Evolutionary conservation across 2,329 filamentous ascomycete genomes (phyloP).

Genomic region (Aspergillus clavatus): DNA sequence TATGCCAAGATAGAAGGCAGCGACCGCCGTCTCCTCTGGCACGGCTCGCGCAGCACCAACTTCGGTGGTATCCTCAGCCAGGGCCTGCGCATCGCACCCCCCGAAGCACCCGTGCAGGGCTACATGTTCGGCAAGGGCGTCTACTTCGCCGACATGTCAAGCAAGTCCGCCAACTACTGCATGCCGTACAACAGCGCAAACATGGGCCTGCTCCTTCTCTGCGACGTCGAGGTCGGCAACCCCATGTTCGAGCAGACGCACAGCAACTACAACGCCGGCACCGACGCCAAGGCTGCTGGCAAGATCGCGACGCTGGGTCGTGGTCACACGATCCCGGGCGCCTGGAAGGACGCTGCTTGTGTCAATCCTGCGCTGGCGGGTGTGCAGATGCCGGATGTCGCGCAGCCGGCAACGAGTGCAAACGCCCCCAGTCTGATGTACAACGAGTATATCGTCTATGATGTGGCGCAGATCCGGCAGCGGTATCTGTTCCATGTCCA

Average conservation of each 20-base stretch:
- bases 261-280: slow-evolving; percentile 59
- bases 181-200: slow-evolving; percentile 56
- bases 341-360: slow-evolving; percentile 70
- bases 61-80: slow-evolving; percentile 83
- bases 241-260: slow-evolving; percentile 62
- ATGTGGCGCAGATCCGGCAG: slow-evolving; percentile 45
- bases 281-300: slow-evolving; percentile 56
- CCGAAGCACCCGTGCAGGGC: slow-evolving; percentile 67
- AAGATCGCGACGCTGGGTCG: slow-evolving; percentile 66
- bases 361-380: slow-evolving; percentile 63
- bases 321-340: slow-evolving; percentile 58
- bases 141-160: slow-evolving; percentile 79
- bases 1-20: slow-evolving; percentile 51
- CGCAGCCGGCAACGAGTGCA: background rate
- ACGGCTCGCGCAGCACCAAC: slow-evolving; percentile 77
- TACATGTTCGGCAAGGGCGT: slow-evolving; percentile 92
- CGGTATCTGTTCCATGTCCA: slow-evolving; percentile 42
- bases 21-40: slow-evolving; percentile 77
- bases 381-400: slow-evolving; percentile 54
- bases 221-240: slow-evolving; percentile 74
- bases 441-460: slow-evolving; percentile 49
- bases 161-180: slow-evolving; percentile 79
- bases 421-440: slow-evolving; percentile 21
- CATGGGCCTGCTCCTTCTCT: slow-evolving; percentile 71
- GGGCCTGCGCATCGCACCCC: slow-evolving; percentile 81